These are phyloP conservation scores for Senna siamea DNA, from an alignment of 306 rosid species.

Conservation along the genomic window DNA sequence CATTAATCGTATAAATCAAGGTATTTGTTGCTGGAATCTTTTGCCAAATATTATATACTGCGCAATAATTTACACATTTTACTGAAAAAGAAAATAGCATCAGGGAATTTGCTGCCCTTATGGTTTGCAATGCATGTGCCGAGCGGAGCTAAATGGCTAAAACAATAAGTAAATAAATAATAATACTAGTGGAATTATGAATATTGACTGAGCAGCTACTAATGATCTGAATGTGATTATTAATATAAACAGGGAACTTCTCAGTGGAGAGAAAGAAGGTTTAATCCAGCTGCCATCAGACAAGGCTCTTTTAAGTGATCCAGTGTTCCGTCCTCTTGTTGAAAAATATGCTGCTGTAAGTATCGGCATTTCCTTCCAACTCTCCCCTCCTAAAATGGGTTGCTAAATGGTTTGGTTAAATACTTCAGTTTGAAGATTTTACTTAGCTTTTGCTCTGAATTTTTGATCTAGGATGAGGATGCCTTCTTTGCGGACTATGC, in stretches of 20 bases:
- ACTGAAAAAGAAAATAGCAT: neutral
- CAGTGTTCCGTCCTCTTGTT: slow-evolving; percentile 62
- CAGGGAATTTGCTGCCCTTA: neutral
- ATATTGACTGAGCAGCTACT: slow-evolving; percentile 37
- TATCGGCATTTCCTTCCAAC: neutral
- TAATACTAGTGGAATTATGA: neutral
- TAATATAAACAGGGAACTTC: slow-evolving; percentile 33
- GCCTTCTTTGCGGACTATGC: slow-evolving; percentile 59
- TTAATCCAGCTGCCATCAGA: slow-evolving; percentile 59
- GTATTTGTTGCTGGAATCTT: neutral
- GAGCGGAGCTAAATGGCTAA: neutral
- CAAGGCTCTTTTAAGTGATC: slow-evolving; percentile 62
- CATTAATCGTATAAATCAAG: neutral
- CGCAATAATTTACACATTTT: neutral
- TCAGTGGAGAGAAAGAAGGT: slow-evolving; percentile 37
- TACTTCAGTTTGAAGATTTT: neutral
- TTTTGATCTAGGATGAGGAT: slow-evolving; percentile 51
- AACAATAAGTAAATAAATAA: neutral
- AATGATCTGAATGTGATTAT: neutral
- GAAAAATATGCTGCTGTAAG: slow-evolving; percentile 60
- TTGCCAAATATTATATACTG: neutral
- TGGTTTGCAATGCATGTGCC: neutral
- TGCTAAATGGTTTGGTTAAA: neutral
- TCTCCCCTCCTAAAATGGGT: neutral
- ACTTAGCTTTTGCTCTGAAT: neutral